phyloP scores from a whole-genome alignment of 2,329 filamentous ascomycete species.

The Hymenotorrendiella dingleyae region DNA sequence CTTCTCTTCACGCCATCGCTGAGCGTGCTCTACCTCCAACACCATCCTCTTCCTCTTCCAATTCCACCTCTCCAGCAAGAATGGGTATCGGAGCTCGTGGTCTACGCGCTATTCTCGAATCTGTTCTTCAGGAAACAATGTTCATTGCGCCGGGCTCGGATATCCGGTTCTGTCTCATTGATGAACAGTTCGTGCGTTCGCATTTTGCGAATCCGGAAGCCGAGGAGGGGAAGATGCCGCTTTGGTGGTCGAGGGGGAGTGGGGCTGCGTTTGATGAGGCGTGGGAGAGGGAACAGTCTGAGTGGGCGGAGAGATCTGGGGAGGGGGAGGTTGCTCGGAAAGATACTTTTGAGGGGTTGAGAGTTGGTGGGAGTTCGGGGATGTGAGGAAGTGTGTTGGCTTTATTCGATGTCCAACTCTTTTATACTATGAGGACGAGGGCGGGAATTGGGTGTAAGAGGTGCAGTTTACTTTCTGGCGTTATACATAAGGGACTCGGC shows the following conservation, averaged over 20 bases:
- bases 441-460: no score
- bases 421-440: no score
- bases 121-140: slow-evolving; percentile 72
- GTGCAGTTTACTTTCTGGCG: no score
- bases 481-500: no score
- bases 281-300: slow-evolving; percentile 55
- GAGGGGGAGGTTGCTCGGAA: slow-evolving; percentile 20
- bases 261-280: slow-evolving; percentile 63
- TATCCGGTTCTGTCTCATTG: slow-evolving; percentile 68
- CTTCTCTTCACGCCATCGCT: slow-evolving; percentile 76
- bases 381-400: no score
- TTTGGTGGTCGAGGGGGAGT: slow-evolving; percentile 65
- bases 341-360: slow-evolving; percentile 2
- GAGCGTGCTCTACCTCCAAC: slow-evolving; percentile 32
- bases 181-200: slow-evolving; percentile 41
- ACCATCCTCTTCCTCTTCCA: slow-evolving; percentile 33
- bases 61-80: slow-evolving; percentile 38
- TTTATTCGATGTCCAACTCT: no score
- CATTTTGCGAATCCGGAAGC: slow-evolving; percentile 34
- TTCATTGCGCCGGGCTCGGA: slow-evolving; percentile 62
- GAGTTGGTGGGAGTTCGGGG: neutral
- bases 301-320: slow-evolving; percentile 16
- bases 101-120: slow-evolving; percentile 75
- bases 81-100: slow-evolving; percentile 77
- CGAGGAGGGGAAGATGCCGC: slow-evolving; percentile 45